Evolutionary conservation across 345 rosid species (phyloP), one percentile per base, ranked within the genome.

Genomic region (Psidium guajava): DNA sequence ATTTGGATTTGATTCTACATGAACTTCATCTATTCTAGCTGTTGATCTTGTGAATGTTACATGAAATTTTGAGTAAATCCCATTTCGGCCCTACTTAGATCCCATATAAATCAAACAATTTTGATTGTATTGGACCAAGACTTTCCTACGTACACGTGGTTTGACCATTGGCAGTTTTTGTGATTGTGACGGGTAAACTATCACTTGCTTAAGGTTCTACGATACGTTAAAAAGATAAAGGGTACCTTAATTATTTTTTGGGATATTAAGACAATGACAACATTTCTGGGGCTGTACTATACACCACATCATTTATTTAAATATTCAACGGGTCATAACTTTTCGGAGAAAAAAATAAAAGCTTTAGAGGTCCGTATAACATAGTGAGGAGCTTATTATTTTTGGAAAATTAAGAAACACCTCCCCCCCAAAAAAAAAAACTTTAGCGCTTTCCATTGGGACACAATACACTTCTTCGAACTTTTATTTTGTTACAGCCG

Each of bases 21-120:
- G 0, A 0, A 64, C 0, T 32, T 8, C 8, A 32, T 32, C 6
- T 7, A 64, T 32, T 11, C 15, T 64, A 32, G 40, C 12, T 12
- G 0, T 32, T 10, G 6, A 64, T 64, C 36, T 28, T 15, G 32
- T 18, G 13, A 64, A 64, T 32, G 3, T 0, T 8, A 1, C 2
- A 7, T 64, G 24, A 32, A 64, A 32, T 32, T 64, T 32, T 32
- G 12, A 32, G 44, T 64, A 64, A 16, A 32, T 64, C 75, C 28
- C 44, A 16, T 1, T 64, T 2, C 7, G 22, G 44, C 42, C 77
- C 24, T 32, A 16, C 6, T 4, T 16, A 21, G 47, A 64, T 32
- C 77, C 77, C 77, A 10, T 32, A 16, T 24, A 64, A 64, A 32
- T 64, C 44, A 32, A 64, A 18, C 44, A 2, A 32, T 32, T 64